Base-by-base conservation (phyloP, 495 filamentous ascomycete species). In the Neurospora sp. region DNA sequence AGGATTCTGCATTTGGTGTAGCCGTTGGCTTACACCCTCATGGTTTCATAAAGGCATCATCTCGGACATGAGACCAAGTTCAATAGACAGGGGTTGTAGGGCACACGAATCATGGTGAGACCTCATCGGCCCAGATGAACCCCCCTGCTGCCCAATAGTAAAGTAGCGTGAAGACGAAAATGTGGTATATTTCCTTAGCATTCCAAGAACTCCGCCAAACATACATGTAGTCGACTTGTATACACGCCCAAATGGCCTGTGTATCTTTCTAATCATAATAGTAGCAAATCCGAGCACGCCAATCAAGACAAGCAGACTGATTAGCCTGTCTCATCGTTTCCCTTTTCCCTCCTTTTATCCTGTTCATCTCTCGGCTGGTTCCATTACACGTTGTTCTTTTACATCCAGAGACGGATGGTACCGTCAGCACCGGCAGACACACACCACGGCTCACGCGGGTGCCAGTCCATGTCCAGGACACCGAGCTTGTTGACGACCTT, bases 381-480 rank as follows among this genome's bases (percentile, higher is more conserved):
- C 69, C 69, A 35, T 47, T 72, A 39, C 61, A 18, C 59, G 8
- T 18, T 9, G 69, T 38, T 20, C 9, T 38, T 27, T 79, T 80
- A 85, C 78, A 83, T 83, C 84, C 84, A 85, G 73, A 85, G 74
- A 74, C 83, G 78, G 72, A 80, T 80, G 27, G 92, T 95, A 44
- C 96, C 96, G 85, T 99, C 96, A 3, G 95, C 96, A 72, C 94
- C 95, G 42, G 93, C 95, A 86, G 91, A 94, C 71, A 96, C 93
- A 83, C 89, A 90, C 95, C 96, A 98, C 5, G 94, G 92, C 82
- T 97, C 92, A 59, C 87, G 87, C 20, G 92, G 92, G 85, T 98
- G 95, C 96, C 96, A 99, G 75, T 94, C 94, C 38, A 98, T 83
- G 81, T 97, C 96, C 83, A 98, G 83, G 31, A 99, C 94, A 68